Percentiles rank a stretch among this genome's conserved stretches.
Evolutionary conservation across 176 grass and related monocot genomes (phyloP).

Genomic region (Oryza brachyantha): DNA sequence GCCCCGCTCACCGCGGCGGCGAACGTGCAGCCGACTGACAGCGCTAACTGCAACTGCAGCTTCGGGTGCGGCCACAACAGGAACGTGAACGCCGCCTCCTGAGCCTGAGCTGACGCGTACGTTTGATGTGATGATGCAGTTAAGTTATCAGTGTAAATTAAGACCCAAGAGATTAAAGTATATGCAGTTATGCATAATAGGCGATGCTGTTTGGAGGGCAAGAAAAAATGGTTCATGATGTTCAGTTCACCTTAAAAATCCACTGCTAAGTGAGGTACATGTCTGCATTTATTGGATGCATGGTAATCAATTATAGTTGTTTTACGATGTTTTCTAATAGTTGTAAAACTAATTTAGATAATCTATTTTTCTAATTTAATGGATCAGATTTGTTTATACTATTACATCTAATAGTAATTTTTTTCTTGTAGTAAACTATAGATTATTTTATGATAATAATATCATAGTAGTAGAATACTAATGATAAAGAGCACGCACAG

Average conservation of each 20-base stretch:
- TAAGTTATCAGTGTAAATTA: constrained; percentile 38
- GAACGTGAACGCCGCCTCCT: constrained; percentile 37
- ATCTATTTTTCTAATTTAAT: no score
- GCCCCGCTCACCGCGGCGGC: constrained; percentile 9
- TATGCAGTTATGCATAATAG: background rate
- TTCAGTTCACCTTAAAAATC: constrained; percentile 24
- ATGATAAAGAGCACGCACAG: no score
- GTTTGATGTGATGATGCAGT: constrained; percentile 14
- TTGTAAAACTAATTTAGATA: no score
- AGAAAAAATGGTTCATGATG: background rate
- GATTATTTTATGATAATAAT: no score
- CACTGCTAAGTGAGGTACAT: constrained; percentile 1
- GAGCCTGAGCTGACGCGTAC: constrained; percentile 1
- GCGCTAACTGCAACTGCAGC: constrained; percentile 48
- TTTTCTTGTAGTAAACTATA: no score
- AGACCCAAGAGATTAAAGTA: constrained; percentile 15
- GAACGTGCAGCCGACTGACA: constrained; percentile 33
- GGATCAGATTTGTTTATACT: no score
- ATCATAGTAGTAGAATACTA: no score
- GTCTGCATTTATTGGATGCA: background rate
- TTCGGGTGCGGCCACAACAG: constrained; percentile 48
- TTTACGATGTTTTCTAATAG: no score
- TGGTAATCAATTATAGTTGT: background rate
- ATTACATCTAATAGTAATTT: no score
- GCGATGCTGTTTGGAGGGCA: background rate